Evolutionary conservation across 2,329 filamentous ascomycete genomes (phyloP), one percentile per base, ranked within the genome.

Genomic region (Truncatella angustata): DNA sequence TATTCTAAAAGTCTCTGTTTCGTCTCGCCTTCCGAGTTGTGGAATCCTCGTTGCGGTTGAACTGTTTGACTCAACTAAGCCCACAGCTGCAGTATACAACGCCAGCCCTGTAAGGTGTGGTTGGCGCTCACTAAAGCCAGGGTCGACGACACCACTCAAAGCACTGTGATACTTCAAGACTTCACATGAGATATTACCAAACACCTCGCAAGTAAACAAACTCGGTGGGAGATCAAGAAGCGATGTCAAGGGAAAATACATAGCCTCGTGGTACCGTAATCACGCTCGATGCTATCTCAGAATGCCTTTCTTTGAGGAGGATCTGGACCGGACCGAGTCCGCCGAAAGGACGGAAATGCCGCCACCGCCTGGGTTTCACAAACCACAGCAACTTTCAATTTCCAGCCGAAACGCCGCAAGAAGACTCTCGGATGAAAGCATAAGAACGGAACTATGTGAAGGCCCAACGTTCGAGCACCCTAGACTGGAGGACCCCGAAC

Each of bases 301-400:
- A 54, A 85, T 85, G 82, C 81, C 81, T 58, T 82, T 82, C 64
- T 84, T 81, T 60, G 78, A 80, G 59, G 73, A 78, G 63, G 74
- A 80, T 59, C 62, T 77, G 60, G 72, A 73, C 46, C 69, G 69
- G 58, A 61, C 59, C 56, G 63, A 64, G 40, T 59, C 58, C 57
- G 64, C 65, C 54, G 54, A 56, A 37, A 56, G 52, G 49, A 28
- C 52, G 50, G 37, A 35, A 20, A 64, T 60, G 58, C 54, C 56
- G 49, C 60, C 58, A 64, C 62, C 59, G 59, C 49, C 54, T 59
- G 47, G 57, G 28, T 50, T 40, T 45, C 34, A 30, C 49, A 49
- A 30, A 49, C 6, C 39, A 16, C 16, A 14, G 36, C n/a, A 12
- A 49, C 50, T 45, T 40, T 5, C 35, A 34, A 32, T 36, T 32